A percentile compares a stretch with the other conserved stretches of the same genome.
Conservation (phyloP, 441 rosid genomes). For the Pelargonium fulgidum region DNA sequence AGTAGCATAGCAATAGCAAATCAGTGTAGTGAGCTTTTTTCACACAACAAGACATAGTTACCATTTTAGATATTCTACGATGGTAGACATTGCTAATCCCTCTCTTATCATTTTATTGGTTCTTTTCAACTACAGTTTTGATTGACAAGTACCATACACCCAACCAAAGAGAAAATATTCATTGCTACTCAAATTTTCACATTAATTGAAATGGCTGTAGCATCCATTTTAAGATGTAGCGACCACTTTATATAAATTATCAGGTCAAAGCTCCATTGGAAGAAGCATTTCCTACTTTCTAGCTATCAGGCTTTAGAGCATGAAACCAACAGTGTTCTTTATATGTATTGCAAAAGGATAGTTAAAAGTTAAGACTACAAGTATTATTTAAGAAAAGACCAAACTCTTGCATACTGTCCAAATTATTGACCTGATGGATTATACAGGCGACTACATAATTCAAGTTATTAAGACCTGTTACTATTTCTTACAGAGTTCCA, state of each 20-base stretch:
- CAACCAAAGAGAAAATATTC: not conserved
- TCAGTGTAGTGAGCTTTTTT: no score
- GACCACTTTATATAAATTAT: not conserved
- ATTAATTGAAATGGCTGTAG: not conserved
- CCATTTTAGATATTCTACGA: no score
- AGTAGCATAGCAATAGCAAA: not conserved
- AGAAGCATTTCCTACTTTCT: slow-evolving; percentile 1
- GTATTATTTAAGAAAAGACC: not conserved
- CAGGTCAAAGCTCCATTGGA: slow-evolving; percentile 4
- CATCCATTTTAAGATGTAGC: not conserved
- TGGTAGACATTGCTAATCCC: not conserved
- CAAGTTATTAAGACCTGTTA: not conserved
- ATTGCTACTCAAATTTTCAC: not conserved
- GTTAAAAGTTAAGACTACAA: not conserved
- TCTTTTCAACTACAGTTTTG: not conserved
- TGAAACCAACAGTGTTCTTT: slow-evolving; percentile 6
- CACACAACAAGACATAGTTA: no score
- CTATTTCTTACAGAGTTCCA: not conserved
- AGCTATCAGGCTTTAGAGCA: not conserved
- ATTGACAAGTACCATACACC: not conserved
- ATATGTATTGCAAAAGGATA: not conserved
- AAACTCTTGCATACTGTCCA: not conserved
- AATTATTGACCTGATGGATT: not conserved
- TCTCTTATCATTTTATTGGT: no score
- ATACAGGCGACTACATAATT: not conserved